Conservation (phyloP, 2,329 filamentous ascomycete genomes). For the Hypomyces perniciosus region DNA sequence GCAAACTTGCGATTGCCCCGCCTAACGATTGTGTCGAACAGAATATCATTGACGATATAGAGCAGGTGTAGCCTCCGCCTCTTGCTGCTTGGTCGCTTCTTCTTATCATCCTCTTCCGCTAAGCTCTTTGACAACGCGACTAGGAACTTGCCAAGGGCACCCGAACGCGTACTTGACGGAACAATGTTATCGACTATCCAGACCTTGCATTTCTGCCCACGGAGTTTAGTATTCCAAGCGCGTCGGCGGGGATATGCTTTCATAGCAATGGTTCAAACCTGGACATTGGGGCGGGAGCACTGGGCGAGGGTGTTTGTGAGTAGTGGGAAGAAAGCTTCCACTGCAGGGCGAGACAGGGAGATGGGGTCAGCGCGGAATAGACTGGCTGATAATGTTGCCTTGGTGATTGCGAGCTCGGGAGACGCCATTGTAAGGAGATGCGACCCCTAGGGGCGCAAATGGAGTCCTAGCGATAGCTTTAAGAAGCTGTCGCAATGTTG, state of each 20-base stretch:
- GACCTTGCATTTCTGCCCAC: slow-evolving; percentile 73
- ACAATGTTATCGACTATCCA: slow-evolving; percentile 73
- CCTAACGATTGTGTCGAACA: slow-evolving; percentile 61
- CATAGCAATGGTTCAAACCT: slow-evolving; percentile 60
- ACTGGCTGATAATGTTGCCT: slow-evolving; percentile 68
- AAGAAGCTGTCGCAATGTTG: background rate
- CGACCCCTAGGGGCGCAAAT: slow-evolving; percentile 1
- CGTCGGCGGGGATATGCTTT: slow-evolving; percentile 2
- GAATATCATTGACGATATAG: slow-evolving; percentile 71
- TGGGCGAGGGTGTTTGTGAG: slow-evolving; percentile 59
- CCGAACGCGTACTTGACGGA: slow-evolving; percentile 59
- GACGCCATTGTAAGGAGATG: slow-evolving; percentile 50
- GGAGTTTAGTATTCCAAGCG: slow-evolving; percentile 20
- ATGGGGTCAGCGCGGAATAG: slow-evolving; percentile 70
- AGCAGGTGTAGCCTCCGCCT: slow-evolving; percentile 69
- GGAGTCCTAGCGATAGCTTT: slow-evolving; percentile 10
- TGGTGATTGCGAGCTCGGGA: slow-evolving; percentile 69
- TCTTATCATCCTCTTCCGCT: slow-evolving; percentile 20
- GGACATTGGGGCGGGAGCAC: slow-evolving; percentile 76
- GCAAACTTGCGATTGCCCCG: slow-evolving; percentile 48
- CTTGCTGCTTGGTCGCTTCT: slow-evolving; percentile 47
- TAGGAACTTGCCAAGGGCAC: slow-evolving; percentile 70
- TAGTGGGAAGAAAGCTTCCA: slow-evolving; percentile 61
- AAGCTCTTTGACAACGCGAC: slow-evolving; percentile 54
- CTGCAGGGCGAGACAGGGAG: slow-evolving; percentile 60